Base-by-base conservation (phyloP, 139 green algal species). In the Chlamydomonas incerta region DNA sequence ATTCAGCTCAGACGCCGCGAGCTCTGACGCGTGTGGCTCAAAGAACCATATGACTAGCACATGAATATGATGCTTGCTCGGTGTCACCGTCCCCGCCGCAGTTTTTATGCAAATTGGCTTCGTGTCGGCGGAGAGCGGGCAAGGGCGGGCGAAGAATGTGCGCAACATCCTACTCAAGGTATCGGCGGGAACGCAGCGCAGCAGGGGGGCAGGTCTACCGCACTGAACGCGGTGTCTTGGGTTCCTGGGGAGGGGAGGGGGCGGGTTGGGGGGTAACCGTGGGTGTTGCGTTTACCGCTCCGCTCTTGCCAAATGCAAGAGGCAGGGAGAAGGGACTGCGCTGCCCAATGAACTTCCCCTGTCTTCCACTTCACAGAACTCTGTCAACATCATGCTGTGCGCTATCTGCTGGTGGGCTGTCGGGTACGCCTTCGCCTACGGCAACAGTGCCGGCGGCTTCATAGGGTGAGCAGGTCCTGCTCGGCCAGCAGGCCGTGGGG, bases 351-450 rank as follows among this genome's bases (percentile, higher is more conserved):
- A 50, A 8, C 5, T 20, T 60, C 34, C 68, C 34, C 35, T 3
- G 31, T 34, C 73, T 31, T 67, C 3, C 23, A 3, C 24, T 13
- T 23, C n/a, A 8, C 58, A 83, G 77, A 83, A 83, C 46, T 34
- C 23, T 1, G 75, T 92, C 24, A 88, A 92, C 46, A 68, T 90
- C 4, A 90, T 93, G 86, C 65, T 90, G 21, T 88, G 80, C 17
- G 80, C 86, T 0, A 26, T 93, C 11, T 90, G 82, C 58, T 95
- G 91, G 89, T 95, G 93, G 93, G 81, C 89, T 0, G 80, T 96
- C 0, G 95, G 95, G 5, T 96, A 92, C 65, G 93, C 91, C 31
- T 95, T 97, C 75, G 89, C 92, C 6, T 91, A 95, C 73, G 94
- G 93, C 11, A 69, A 80, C 14, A 71, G 63, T 17, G 88, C 80